These are phyloP conservation scores for Vigna hirtella DNA, from an alignment of 306 rosid genomes.

Conservation along the genomic window DNA sequence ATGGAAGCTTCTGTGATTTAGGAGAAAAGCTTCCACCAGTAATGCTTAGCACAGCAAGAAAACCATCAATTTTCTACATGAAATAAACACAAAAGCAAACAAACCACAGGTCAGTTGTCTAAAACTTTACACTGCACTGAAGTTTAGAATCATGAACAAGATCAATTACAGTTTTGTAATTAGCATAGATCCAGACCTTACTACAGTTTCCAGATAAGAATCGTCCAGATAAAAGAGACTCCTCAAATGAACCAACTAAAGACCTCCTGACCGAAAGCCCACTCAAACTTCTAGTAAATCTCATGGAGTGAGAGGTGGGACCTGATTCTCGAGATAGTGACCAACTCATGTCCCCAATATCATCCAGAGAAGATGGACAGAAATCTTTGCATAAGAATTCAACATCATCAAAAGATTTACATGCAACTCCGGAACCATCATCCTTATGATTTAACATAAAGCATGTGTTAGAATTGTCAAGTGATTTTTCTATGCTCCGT, in stretches of 20 bases:
- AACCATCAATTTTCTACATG: conserved; percentile 84
- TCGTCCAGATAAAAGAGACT: conserved; percentile 95
- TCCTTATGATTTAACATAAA: conserved; percentile 49
- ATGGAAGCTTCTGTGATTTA: conserved; percentile 94
- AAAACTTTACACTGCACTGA: conserved; percentile 28
- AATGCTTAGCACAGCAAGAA: conserved; percentile 88
- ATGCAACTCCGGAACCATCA: conserved; percentile 51
- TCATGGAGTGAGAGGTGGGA: conserved; percentile 54
- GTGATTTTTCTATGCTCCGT: conserved; percentile 50
- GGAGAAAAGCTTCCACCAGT: conserved; percentile 97
- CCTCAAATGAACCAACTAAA: conserved; percentile 97
- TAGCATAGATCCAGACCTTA: conserved; percentile 65
- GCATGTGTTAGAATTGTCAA: conserved; percentile 53
- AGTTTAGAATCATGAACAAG: conserved; percentile 37
- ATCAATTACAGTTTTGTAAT: conserved; percentile 24
- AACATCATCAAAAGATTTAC: conserved; percentile 68
- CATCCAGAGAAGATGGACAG: conserved; percentile 73
- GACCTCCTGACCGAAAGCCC: conserved; percentile 88
- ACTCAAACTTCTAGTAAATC: conserved; percentile 82
- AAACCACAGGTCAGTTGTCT: conserved; percentile 32
- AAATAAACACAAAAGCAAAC: conserved; percentile 39
- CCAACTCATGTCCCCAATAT: conserved; percentile 50
- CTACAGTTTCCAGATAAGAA: conserved; percentile 69
- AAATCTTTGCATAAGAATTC: conserved; percentile 64
- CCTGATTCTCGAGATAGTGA: conserved; percentile 58